Base-by-base conservation (phyloP, 2,329 filamentous ascomycete species). In the Trichophyton verrucosum region DNA sequence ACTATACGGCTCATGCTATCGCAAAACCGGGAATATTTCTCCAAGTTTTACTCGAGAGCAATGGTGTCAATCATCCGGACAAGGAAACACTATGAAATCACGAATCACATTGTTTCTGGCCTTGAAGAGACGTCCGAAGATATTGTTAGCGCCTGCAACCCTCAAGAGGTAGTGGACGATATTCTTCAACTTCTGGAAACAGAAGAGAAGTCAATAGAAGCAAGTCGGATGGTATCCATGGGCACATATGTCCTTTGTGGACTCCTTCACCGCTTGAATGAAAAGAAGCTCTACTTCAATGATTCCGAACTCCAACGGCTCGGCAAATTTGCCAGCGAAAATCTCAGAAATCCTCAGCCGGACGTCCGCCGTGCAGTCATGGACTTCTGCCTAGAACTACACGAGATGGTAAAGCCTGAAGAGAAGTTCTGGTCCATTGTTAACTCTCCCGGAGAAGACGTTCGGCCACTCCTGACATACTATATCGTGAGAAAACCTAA, bases 1-100 rank as follows among this genome's bases (percentile, higher is more conserved):
- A 76, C 74, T 5, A 69, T 77, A 44, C 71, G 74, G 13, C 66
- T 73, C 38, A 72, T 77, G 68, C 68, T 75, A 57, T 61, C 66
- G n/a, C 66, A 74, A 33, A 74, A 73, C 42, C 66, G 69, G 11
- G 62, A 69, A 44, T 68, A 69, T 24, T 74, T 76, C 63, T 64
- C 70, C 4, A 65, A 64, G 3, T 74, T 72, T 61, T 70, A 74
- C 56, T 66, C 72, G 2, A 68, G 67, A 22, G 70, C 69, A 1
- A 70, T 75, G 65, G 67, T 69, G 13, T 70, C 74, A 2, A 64
- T 76, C 3, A 68, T 77, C 47, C 67, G 68, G 11, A 70, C 73
- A 17, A 71, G 74, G 22, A 71, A 70, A 53, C 67, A 74, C 53
- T 75, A 75, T 60, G 71, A 71, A 57, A 66, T 69, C n/a, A 71